phyloP scores from a whole-genome alignment of 169 alveolate species.

The Plasmodium knowlesi region DNA sequence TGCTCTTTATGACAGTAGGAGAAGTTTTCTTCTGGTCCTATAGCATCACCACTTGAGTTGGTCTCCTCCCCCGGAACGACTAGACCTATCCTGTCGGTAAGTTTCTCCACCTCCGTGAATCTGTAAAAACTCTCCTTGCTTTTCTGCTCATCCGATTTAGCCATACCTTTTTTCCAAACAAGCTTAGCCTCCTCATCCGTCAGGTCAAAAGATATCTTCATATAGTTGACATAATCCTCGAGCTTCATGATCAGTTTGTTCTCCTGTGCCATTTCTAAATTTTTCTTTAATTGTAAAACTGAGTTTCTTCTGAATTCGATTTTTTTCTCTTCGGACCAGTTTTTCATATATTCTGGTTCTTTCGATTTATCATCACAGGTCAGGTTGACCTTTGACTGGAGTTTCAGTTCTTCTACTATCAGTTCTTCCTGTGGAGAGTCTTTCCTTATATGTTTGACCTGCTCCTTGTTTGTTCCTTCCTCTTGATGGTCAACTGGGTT shows the following conservation, averaged over 20 bases:
- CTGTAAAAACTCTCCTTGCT: constrained; percentile 37
- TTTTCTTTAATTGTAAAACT: constrained; percentile 38
- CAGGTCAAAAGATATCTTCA: constrained; percentile 63
- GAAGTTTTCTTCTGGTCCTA: neutral
- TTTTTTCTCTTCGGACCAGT: constrained; percentile 75
- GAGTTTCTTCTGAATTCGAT: constrained; percentile 68
- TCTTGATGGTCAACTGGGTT: neutral
- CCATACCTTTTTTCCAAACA: constrained; percentile 39
- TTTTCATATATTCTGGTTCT: constrained; percentile 72
- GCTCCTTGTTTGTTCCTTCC: neutral
- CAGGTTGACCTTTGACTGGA: constrained; percentile 44
- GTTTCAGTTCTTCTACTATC: constrained; percentile 30
- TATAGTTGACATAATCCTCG: constrained; percentile 54
- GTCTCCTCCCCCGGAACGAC: neutral
- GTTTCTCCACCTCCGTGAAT: constrained; percentile 47
- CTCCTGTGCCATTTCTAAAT: constrained; percentile 69
- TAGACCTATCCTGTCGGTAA: constrained; percentile 47
- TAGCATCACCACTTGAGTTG: neutral
- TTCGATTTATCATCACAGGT: constrained; percentile 68
- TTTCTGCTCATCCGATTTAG: constrained; percentile 55
- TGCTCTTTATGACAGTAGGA: neutral
- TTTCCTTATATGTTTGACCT: constrained; percentile 11
- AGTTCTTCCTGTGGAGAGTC: constrained; percentile 45
- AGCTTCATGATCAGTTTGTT: constrained; percentile 42
- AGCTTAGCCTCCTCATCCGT: constrained; percentile 64